These are phyloP conservation scores for Capsella bursapastoris DNA, from an alignment of 345 rosid genomes.

Conservation along the genomic window DNA sequence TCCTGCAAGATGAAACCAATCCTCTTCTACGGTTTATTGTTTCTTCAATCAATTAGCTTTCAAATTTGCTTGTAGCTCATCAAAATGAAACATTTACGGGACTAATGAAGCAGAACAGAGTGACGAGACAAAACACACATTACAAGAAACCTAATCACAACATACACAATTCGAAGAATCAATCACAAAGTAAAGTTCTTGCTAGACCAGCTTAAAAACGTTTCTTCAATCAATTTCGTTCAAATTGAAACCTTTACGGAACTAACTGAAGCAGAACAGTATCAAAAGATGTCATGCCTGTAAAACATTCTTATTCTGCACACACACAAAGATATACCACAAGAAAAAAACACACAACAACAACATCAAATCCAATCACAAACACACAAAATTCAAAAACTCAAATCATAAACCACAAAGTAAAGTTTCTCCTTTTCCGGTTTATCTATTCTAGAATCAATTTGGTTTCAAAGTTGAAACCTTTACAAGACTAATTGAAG, in stretches of 20 bases:
- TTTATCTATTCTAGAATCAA: conserved; percentile 4
- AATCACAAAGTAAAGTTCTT: neutral
- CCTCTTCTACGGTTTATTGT: neutral
- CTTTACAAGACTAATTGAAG: conserved; percentile 2
- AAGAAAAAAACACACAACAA: conserved; percentile 3
- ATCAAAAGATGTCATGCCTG: too few species aligned
- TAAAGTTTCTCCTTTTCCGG: neutral
- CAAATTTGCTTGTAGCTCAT: too few species aligned
- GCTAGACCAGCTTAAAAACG: neutral
- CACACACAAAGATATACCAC: conserved; percentile 29
- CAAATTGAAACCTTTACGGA: neutral
- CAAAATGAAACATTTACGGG: neutral
- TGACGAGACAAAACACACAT: conserved; percentile 19
- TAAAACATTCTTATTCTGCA: too few species aligned
- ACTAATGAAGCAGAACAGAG: neutral
- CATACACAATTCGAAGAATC: neutral
- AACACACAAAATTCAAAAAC: neutral
- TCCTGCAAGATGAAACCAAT: too few species aligned
- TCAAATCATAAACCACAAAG: conserved; percentile 2
- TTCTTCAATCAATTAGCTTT: too few species aligned
- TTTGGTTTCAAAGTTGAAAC: conserved; percentile 2
- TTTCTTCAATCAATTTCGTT: neutral
- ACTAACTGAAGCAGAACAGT: neutral
- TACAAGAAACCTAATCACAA: neutral
- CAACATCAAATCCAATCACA: neutral